These are phyloP conservation scores for Termitomyces sp. DNA, from an alignment of 768 basidiomycete genomes.

Conservation along the genomic window DNA sequence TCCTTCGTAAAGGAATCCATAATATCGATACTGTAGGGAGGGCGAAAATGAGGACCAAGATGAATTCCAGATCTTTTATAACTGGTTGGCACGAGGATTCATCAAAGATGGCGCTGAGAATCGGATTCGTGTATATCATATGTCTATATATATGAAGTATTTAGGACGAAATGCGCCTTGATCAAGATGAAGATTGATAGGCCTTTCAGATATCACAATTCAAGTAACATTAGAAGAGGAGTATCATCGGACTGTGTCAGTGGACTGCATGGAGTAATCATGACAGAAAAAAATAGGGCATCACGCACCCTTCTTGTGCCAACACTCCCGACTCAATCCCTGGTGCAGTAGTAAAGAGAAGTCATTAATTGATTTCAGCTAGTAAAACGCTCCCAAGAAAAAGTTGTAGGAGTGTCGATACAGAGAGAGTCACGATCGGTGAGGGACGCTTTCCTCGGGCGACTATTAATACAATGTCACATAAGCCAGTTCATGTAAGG, in stretches of 20 bases:
- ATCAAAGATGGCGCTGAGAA: background rate
- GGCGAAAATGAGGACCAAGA: background rate
- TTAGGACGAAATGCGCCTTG: background rate
- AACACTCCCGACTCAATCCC: too few species aligned
- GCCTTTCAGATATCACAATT: background rate
- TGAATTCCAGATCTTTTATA: background rate
- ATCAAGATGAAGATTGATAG: background rate
- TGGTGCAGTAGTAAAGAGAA: too few species aligned
- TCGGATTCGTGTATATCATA: background rate
- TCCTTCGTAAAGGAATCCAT: conserved; percentile 5
- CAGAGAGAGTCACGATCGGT: background rate
- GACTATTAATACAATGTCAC: background rate
- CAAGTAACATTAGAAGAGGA: background rate
- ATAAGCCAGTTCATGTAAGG: background rate
- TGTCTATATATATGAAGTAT: background rate
- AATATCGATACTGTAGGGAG: background rate
- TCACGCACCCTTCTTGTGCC: background rate
- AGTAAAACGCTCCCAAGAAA: too few species aligned
- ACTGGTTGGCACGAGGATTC: background rate
- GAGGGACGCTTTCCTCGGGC: too few species aligned
- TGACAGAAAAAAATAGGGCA: background rate
- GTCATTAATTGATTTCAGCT: background rate
- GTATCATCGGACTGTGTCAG: background rate
- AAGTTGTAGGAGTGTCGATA: background rate
- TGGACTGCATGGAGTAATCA: background rate